Evolutionary conservation across 73 alveolate genomes (phyloP).

Genomic region (Blepharisma japonicum): DNA sequence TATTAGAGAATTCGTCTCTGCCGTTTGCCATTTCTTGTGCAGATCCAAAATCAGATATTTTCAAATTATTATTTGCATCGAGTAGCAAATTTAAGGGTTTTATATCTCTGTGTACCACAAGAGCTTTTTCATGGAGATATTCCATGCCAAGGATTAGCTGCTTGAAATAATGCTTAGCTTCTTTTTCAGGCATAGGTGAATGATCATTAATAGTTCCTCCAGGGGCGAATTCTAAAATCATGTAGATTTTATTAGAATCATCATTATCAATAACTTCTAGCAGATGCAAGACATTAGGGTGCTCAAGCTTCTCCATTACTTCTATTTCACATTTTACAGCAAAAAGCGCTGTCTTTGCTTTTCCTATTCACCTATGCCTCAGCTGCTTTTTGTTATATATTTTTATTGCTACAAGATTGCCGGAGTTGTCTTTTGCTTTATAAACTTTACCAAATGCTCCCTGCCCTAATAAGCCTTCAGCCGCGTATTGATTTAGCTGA

Average conservation of each 20-base stretch:
- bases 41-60: slow-evolving; percentile 49
- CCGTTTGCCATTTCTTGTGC: slow-evolving; percentile 42
- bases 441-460: slow-evolving; percentile 53
- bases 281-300: slow-evolving; percentile 59
- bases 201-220: slow-evolving; percentile 55
- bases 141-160: slow-evolving; percentile 41
- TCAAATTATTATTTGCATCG: slow-evolving; percentile 30
- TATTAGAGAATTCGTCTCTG: slow-evolving; percentile 28
- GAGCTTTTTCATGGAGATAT: slow-evolving; percentile 40
- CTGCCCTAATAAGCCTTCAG: slow-evolving; percentile 32
- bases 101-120: slow-evolving; percentile 49
- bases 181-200: slow-evolving; percentile 34
- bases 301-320: slow-evolving; percentile 73
- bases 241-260: slow-evolving; percentile 57
- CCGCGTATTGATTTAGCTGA: slow-evolving; percentile 37
- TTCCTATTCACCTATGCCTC: slow-evolving; percentile 38
- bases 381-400: slow-evolving; percentile 16
- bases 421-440: slow-evolving; percentile 34
- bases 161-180: slow-evolving; percentile 32
- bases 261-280: slow-evolving; percentile 75
- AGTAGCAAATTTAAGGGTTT: slow-evolving; percentile 48
- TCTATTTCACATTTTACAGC: slow-evolving; percentile 59
- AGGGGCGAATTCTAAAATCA: slow-evolving; percentile 63
- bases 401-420: slow-evolving; percentile 24
- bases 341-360: slow-evolving; percentile 44